A percentile compares a stretch with the other conserved stretches of the same genome.
phyloP scores from a whole-genome alignment of 768 basidiomycete genomes.

The Suillus discolor region DNA sequence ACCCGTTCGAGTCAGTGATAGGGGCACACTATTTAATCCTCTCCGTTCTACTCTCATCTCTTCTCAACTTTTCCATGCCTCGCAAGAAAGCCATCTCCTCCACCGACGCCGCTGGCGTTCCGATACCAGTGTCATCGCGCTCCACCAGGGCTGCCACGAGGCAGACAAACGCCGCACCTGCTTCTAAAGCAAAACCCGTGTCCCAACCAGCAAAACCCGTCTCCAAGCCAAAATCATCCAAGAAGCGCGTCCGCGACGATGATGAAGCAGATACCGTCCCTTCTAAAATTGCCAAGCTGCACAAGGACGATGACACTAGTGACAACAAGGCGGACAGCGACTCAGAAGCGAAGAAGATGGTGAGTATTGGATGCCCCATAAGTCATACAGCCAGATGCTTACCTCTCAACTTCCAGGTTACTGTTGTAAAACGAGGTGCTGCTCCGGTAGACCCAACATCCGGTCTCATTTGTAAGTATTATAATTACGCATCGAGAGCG shows the following conservation, averaged over 20 bases:
- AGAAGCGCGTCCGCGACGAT: constrained; percentile 23
- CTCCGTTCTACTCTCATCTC: not conserved
- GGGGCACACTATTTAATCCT: no score
- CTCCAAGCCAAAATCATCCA: constrained; percentile 30
- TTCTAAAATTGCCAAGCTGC: constrained; percentile 23
- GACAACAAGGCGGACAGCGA: constrained; percentile 26
- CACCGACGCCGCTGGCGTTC: constrained; percentile 24
- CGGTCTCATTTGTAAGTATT: constrained; percentile 45
- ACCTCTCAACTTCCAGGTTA: constrained; percentile 37
- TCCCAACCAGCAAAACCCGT: constrained; percentile 21
- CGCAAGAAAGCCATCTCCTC: constrained; percentile 41
- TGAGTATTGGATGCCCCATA: constrained; percentile 18
- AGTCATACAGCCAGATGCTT: not conserved
- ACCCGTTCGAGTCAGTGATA: no score
- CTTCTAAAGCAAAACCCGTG: constrained; percentile 22
- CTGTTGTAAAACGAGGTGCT: constrained; percentile 53
- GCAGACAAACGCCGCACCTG: constrained; percentile 19
- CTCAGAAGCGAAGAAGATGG: constrained; percentile 42
- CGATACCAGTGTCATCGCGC: constrained; percentile 23
- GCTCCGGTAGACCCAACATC: constrained; percentile 58
- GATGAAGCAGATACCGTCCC: constrained; percentile 13
- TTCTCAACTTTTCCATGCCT: not conserved
- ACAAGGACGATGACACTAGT: constrained; percentile 27
- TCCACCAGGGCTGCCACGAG: constrained; percentile 32
- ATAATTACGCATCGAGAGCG: not conserved